phyloP scores from a whole-genome alignment of 1,139 yeast genomes.

The Kurtzmaniella natalensis region DNA sequence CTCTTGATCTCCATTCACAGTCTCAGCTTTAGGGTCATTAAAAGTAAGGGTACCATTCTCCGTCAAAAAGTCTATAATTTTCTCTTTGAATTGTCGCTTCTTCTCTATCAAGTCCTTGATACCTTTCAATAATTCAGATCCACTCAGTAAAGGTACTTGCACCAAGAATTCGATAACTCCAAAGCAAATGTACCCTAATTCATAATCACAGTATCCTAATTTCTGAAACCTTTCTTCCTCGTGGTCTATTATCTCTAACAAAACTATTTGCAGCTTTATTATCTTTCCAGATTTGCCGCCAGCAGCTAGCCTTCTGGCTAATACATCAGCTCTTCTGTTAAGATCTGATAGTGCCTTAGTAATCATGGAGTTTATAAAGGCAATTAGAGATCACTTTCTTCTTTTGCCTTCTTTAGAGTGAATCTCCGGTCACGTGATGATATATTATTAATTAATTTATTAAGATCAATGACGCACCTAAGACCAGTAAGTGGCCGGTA shows the following conservation, averaged over 20 bases:
- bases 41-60: no score
- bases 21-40: no score
- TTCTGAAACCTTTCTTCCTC: slow-evolving; percentile 24
- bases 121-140: slow-evolving; percentile 7
- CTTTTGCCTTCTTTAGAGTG: no score
- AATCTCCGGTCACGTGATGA: no score
- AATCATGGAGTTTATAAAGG: neutral
- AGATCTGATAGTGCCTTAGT: neutral
- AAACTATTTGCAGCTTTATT: slow-evolving; percentile 24
- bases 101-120: slow-evolving; percentile 21
- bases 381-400: neutral
- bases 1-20: no score
- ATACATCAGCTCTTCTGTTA: slow-evolving; percentile 1
- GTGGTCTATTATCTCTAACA: slow-evolving; percentile 33
- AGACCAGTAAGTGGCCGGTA: neutral
- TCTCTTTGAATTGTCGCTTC: slow-evolving; percentile 12
- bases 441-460: no score
- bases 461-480: neutral
- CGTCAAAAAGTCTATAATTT: slow-evolving; percentile 5
- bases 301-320: slow-evolving; percentile 3
- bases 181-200: slow-evolving; percentile 30
- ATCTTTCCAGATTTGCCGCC: slow-evolving; percentile 13
- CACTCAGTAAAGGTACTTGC: no score
- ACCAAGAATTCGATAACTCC: slow-evolving; percentile 9
- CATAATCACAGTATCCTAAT: slow-evolving; percentile 37